Evolutionary conservation across 2,329 filamentous ascomycete species (phyloP), one percentile per base, ranked within the genome.

Genomic region (Fusarium metavorans): DNA sequence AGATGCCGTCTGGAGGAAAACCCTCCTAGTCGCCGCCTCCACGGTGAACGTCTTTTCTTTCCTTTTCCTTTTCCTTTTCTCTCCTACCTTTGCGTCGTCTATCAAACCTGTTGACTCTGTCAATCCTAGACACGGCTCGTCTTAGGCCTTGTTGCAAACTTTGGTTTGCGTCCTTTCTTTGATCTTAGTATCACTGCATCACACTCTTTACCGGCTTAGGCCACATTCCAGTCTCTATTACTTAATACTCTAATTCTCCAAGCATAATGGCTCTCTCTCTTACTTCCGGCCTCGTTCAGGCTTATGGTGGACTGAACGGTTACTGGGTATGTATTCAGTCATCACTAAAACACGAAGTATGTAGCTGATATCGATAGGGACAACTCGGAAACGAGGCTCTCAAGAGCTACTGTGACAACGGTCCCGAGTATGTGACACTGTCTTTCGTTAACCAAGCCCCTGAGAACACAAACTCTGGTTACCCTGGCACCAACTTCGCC

Each of bases 131-230:
- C 77, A 80, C 75, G 74, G 76, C 75, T 80, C 73, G 75, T 81
- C 60, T 73, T 66, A 77, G 73, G 76, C 79, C 80, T 75, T 41
- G 50, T 76, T 83, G 82, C 80, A 80, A 73, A 80, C 81, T 74
- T 73, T 77, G 79, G 81, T 83, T 81, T 84, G 80, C 81, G 82
- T 83, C 81, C 82, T 78, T 83, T 85, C 83, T 66, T 84, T 84
- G 75, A 81, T 79, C 75, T 61, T 35, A 70, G 74, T 52, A 77
- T 70, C 67, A 80, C 76, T 71, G 75, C 43, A 57, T n/a, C 74
- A 76, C 48, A 76, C 73, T 83, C 82, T 69, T 80, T 83, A 41
- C 68, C 58, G 80, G 80, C 81, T 67, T 83, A 73, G 81, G 80
- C 80, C 81, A 77, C 64, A 66, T 81, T 81, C 72, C 83, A 75